Evolutionary conservation across 345 rosid genomes (phyloP).

Genomic region (Erysimum cheiranthoides): DNA sequence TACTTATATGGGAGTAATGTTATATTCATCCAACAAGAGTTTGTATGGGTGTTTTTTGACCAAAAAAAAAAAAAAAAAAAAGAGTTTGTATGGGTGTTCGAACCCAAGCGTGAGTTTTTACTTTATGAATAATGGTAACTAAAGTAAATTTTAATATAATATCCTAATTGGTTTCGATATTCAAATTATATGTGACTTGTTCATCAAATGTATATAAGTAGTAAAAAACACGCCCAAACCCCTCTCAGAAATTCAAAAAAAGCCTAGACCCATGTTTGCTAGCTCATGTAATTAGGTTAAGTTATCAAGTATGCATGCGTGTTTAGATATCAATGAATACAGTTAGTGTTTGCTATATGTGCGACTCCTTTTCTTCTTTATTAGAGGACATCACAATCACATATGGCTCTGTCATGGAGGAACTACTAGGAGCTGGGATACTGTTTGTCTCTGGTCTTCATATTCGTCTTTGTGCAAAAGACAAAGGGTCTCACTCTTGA

Average conservation of each 20-base stretch:
- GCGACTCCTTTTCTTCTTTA: too few relatives aligned
- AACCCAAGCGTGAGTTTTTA: not conserved
- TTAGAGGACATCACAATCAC: not conserved
- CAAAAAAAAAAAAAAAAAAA: too few relatives aligned
- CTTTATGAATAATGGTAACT: too few relatives aligned
- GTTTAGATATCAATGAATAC: too few relatives aligned
- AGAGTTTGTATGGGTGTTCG: conserved; percentile 1
- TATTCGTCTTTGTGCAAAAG: conserved; percentile 85
- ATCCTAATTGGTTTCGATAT: not conserved
- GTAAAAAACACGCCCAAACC: not conserved
- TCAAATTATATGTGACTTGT: not conserved
- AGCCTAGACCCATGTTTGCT: not conserved
- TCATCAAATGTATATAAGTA: not conserved
- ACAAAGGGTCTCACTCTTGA: conserved; percentile 96
- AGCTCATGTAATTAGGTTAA: too few relatives aligned
- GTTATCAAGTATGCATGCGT: too few relatives aligned
- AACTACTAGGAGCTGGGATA: conserved; percentile 79
- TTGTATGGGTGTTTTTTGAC: conserved; percentile 5
- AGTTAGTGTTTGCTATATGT: too few relatives aligned
- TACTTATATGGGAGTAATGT: not conserved
- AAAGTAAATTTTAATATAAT: not conserved
- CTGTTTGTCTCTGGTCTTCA: conserved; percentile 79
- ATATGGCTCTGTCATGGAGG: conserved; percentile 56
- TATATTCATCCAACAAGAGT: not conserved
- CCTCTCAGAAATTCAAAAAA: not conserved